These are phyloP conservation scores for Phytopythium vexans DNA, from an alignment of 352 stramenopile genomes.

Conservation along the genomic window DNA sequence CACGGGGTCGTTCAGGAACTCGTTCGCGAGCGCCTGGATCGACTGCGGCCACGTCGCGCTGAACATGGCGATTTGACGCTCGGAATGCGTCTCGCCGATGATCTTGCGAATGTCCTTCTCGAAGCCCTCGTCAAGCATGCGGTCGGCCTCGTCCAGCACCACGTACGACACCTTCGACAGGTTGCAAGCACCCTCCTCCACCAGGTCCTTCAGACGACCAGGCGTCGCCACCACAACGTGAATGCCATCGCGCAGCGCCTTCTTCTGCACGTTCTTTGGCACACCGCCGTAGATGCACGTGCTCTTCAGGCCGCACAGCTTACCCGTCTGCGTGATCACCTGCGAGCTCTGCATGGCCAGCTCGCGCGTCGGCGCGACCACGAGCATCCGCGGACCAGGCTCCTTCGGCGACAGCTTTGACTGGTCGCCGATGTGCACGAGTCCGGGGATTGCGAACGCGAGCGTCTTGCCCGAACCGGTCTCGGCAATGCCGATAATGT, in stretches of 20 bases:
- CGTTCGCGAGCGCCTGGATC: slow-evolving; percentile 94
- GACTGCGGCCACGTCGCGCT: slow-evolving; percentile 95
- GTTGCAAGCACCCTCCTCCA: slow-evolving; percentile 84
- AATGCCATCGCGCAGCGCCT: slow-evolving; percentile 81
- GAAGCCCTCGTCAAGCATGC: slow-evolving; percentile 94
- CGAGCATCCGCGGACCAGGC: slow-evolving; percentile 87
- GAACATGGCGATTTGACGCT: slow-evolving; percentile 98
- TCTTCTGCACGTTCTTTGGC: slow-evolving; percentile 92
- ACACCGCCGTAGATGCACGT: slow-evolving; percentile 96
- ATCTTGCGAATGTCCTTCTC: slow-evolving; percentile 93
- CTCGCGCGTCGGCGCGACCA: slow-evolving; percentile 93
- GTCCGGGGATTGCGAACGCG: slow-evolving; percentile 92
- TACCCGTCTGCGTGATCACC: slow-evolving; percentile 92
- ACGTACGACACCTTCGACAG: slow-evolving; percentile 90
- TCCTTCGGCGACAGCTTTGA: slow-evolving; percentile 47
- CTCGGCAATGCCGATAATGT: slow-evolving; percentile 92
- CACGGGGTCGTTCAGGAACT: slow-evolving; percentile 94
- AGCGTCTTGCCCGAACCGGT: slow-evolving; percentile 96
- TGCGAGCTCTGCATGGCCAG: slow-evolving; percentile 92
- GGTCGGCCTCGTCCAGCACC: slow-evolving; percentile 96
- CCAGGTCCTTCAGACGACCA: slow-evolving; percentile 91
- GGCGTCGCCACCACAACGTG: slow-evolving; percentile 96
- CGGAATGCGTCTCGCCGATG: slow-evolving; percentile 70
- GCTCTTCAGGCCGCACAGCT: slow-evolving; percentile 79
- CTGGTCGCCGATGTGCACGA: slow-evolving; percentile 85